phyloP scores from a whole-genome alignment of 83 land plant genomes.

The Thuja plicata region DNA sequence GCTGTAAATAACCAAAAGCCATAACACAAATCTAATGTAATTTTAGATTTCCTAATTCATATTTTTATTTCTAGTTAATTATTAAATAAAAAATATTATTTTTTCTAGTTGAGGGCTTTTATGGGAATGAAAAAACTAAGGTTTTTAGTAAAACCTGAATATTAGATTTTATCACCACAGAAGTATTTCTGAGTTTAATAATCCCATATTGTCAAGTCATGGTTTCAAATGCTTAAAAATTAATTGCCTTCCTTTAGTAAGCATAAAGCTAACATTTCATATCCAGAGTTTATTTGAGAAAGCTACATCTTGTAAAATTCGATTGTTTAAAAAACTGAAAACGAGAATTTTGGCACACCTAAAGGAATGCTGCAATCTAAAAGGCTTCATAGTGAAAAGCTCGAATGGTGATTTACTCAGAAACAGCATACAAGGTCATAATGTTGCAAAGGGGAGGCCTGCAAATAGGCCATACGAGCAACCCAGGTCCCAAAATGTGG shows the following conservation, averaged over 20 bases:
- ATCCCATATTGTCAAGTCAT: neutral
- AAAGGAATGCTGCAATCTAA: neutral
- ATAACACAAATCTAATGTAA: neutral
- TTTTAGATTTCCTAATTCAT: neutral
- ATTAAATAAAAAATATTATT: too few species aligned
- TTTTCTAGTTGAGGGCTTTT: too few species aligned
- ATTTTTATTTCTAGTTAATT: neutral
- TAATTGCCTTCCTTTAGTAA: neutral
- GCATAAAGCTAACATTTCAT: neutral
- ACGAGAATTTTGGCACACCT: neutral
- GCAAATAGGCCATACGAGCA: neutral
- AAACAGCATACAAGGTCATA: neutral
- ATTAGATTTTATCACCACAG: too few species aligned
- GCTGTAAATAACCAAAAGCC: neutral
- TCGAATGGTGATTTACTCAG: neutral
- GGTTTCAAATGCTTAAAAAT: neutral
- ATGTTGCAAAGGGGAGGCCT: neutral
- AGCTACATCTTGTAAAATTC: too few species aligned
- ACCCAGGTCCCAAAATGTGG: neutral
- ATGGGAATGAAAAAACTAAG: too few species aligned
- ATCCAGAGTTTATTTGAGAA: neutral
- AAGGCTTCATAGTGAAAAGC: neutral
- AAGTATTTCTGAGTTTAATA: neutral
- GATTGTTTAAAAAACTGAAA: neutral
- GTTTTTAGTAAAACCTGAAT: neutral